Percentiles rank a stretch among this genome's conserved stretches.
Conservation (phyloP, 2,329 filamentous ascomycete genomes). For the Chalara sp. region DNA sequence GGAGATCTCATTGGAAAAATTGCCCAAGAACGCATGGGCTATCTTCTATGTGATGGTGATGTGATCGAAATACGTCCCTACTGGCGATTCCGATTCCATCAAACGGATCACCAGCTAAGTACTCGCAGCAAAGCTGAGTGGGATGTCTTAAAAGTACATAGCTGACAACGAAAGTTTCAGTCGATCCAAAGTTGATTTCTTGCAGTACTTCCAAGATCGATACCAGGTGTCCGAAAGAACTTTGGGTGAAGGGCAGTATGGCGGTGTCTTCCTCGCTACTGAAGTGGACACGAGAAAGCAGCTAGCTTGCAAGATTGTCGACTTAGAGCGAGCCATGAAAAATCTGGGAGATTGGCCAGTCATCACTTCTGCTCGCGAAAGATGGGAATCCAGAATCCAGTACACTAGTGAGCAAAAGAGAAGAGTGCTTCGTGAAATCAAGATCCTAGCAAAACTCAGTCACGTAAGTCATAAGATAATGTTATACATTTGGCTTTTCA, state of each 20-base stretch:
- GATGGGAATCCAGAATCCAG: not conserved
- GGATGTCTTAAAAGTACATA: constrained; percentile 29
- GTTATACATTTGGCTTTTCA: not conserved
- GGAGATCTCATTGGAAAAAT: constrained; percentile 37
- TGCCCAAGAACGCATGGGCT: constrained; percentile 27
- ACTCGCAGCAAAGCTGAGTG: constrained; percentile 22
- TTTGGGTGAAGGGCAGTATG: constrained; percentile 47
- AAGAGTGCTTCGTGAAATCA: constrained; percentile 40
- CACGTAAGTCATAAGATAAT: constrained; percentile 37
- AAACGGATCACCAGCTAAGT: constrained; percentile 13
- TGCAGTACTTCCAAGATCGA: constrained; percentile 37
- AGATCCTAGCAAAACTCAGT: constrained; percentile 45
- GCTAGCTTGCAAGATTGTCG: constrained; percentile 62
- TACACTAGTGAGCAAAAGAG: constrained; percentile 23
- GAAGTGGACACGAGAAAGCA: constrained; percentile 48
- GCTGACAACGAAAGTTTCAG: constrained; percentile 3
- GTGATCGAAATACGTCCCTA: constrained; percentile 34
- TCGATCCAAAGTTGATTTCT: constrained; percentile 9
- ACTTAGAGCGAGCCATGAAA: constrained; percentile 31
- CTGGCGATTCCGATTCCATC: constrained; percentile 31
- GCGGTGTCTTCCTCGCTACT: constrained; percentile 46
- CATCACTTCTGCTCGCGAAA: not conserved
- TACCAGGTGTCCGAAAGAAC: constrained; percentile 42
- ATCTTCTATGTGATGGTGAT: constrained; percentile 45
- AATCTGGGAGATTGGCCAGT: not conserved